phyloP scores from a whole-genome alignment of 2,329 filamentous ascomycete species.

The Paecilomyces sp. region DNA sequence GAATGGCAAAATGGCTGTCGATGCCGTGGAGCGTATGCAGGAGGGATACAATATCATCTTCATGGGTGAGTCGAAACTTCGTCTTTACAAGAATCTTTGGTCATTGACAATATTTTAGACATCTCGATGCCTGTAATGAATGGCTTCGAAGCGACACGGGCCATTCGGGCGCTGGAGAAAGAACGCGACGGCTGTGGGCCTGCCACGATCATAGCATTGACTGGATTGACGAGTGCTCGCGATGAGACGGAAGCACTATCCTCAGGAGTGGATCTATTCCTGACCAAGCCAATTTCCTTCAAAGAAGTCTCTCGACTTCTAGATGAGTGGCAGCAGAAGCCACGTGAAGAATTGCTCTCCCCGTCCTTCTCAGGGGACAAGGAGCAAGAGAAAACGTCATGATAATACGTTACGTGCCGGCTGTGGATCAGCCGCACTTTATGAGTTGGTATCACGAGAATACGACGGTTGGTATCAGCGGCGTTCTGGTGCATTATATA shows the following conservation, averaged over 20 bases:
- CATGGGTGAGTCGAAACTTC: conserved; percentile 24
- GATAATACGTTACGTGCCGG: background rate
- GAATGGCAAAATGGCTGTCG: conserved; percentile 37
- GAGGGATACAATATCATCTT: conserved; percentile 39
- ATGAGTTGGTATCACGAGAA: background rate
- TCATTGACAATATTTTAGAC: conserved; percentile 15
- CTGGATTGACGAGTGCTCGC: conserved; percentile 36
- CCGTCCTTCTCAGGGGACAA: background rate
- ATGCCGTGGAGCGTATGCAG: conserved; percentile 25
- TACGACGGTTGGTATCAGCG: background rate
- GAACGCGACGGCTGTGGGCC: conserved; percentile 22
- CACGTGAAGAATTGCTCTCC: background rate
- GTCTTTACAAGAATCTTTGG: background rate
- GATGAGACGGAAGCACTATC: conserved; percentile 37
- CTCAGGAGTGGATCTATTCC: conserved; percentile 39
- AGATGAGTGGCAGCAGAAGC: conserved; percentile 28
- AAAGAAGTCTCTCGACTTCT: conserved; percentile 35
- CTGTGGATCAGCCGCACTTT: background rate
- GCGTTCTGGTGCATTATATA: background rate
- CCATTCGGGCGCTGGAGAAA: conserved; percentile 37
- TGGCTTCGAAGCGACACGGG: conserved; percentile 40
- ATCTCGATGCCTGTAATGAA: conserved; percentile 45
- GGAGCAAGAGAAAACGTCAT: background rate
- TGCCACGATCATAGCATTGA: conserved; percentile 39
- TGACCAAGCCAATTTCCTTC: conserved; percentile 42